phyloP scores from a whole-genome alignment of 225 moss, liverwort and hornwort species.

The Straminergon stramineum region DNA sequence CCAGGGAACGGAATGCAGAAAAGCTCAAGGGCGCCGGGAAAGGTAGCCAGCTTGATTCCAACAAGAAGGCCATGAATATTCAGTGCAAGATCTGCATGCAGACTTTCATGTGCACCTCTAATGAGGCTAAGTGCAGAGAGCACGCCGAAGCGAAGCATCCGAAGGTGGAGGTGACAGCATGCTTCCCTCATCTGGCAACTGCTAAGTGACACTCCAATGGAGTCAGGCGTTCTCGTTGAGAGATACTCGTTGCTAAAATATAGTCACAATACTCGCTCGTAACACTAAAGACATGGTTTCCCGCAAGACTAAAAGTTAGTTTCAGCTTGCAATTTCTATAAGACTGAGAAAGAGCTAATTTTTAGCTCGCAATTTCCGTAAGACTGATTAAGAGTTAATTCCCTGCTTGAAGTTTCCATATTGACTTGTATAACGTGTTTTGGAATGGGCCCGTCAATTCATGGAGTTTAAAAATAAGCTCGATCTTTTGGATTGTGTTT shows the following conservation, averaged over 20 bases:
- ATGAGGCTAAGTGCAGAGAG: constrained; percentile 97
- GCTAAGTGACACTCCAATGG: not conserved
- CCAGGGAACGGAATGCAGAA: constrained; percentile 94
- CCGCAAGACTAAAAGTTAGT: constrained; percentile 6
- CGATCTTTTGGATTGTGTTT: constrained; percentile 15
- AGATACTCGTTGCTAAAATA: constrained; percentile 5
- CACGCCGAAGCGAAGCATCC: constrained; percentile 99
- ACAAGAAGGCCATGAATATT: constrained; percentile 99
- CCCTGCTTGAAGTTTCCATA: constrained; percentile 18
- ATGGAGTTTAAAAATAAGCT: constrained; percentile 12
- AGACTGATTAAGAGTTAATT: constrained; percentile 28
- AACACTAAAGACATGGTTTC: constrained; percentile 15
- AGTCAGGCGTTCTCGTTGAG: constrained; percentile 1
- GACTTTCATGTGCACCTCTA: constrained; percentile 99
- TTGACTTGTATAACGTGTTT: constrained; percentile 40
- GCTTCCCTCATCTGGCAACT: constrained; percentile 76
- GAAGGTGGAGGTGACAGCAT: constrained; percentile 61
- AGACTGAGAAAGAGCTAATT: constrained; percentile 26
- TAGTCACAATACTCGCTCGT: constrained; percentile 33
- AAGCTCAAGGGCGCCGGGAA: constrained; percentile 65
- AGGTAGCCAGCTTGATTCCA: constrained; percentile 90
- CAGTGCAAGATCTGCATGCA: constrained; percentile 99
- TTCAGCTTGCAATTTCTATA: constrained; percentile 28
- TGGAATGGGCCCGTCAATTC: constrained; percentile 21
- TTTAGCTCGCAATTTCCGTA: constrained; percentile 28